Evolutionary conservation across 2,329 filamentous ascomycete species (phyloP).

Genomic region (Venturia nashicola): DNA sequence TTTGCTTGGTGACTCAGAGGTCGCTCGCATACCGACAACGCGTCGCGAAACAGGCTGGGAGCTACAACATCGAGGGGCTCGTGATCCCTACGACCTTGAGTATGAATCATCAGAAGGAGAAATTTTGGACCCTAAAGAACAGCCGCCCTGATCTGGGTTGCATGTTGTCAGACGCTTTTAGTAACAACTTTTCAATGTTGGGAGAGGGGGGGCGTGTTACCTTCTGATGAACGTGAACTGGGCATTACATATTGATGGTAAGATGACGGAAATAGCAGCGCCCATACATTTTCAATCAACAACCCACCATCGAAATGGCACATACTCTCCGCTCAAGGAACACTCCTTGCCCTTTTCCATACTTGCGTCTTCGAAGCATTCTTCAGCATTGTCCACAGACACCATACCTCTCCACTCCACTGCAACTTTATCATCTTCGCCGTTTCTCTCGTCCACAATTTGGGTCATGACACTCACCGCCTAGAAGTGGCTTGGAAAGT

Average conservation of each 20-base stretch:
- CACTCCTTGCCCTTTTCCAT: not conserved
- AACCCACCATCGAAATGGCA: not conserved
- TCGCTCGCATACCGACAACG: not conserved
- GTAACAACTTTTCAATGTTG: not conserved
- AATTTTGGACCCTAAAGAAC: not conserved
- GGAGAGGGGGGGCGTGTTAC: not conserved
- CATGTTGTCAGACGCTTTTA: not conserved
- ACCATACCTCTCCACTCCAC: not conserved
- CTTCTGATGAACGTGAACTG: not conserved
- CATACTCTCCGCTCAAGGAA: not conserved
- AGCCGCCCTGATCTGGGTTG: not conserved
- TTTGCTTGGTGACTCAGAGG: not conserved
- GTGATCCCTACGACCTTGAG: not conserved
- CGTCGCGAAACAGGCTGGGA: not conserved
- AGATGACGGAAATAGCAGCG: not conserved
- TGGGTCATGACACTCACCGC: not conserved
- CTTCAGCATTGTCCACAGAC: not conserved
- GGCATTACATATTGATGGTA: not conserved
- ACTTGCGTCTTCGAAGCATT: not conserved
- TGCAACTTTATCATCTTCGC: not conserved
- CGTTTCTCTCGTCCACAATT: not conserved
- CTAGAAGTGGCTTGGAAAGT: not conserved
- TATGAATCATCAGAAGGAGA: not conserved
- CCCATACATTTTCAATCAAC: not conserved
- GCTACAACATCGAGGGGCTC: not conserved